Evolutionary conservation across 163 green algal species (phyloP), one percentile per base, ranked within the genome.

Genomic region (Chlamydomonas reinhardtii): DNA sequence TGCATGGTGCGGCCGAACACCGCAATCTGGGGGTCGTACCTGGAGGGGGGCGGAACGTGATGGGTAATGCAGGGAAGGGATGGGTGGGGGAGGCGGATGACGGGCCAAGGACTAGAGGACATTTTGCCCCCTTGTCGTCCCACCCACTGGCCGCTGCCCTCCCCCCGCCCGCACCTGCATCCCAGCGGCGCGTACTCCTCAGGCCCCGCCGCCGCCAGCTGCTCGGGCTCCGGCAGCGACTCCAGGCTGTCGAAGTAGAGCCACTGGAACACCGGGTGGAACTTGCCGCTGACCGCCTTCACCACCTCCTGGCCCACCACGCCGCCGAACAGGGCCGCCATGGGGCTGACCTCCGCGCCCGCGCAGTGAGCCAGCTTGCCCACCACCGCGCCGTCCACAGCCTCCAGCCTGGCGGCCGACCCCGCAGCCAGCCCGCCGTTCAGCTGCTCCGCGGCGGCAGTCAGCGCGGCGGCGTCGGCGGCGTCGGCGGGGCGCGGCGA

Each of bases 291-390:
- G 59, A 97, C 95, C 17, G 98, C 98, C 92, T 99, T 99, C 68
- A 99, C 95, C 25, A 99, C 95, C 92, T 99, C 97, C 93, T 99
- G 98, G 4, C 97, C 98, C 68, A 99, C 97, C 56, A 99, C 92
- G 68, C 98, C 98, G 69, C 98, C 98, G 90, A 99, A 97, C 92
- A 99, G 97, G 37, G 98, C 98, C 16, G 96, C 94, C 97, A 99
- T 99, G 65, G 98, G 97, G 85, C 92, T 98, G 43, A 99, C 88
- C 76, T 98, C 91, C 2, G 90, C 96, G 31, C 54, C 77, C n/a
- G 90, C 62, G 89, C 91, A 77, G 90, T 86, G 91, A 9, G 96
- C 94, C 56, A 99, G 91, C 80, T 94, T 83, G 24, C 76, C 71
- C 79, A 99, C 77, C 48, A 99, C 77, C 9, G 74, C 79, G 56